Evolutionary conservation across 1,284 basidiomycete species (phyloP), one percentile per base, ranked within the genome.

Genomic region (Pseudozyma tsukubaensis): DNA sequence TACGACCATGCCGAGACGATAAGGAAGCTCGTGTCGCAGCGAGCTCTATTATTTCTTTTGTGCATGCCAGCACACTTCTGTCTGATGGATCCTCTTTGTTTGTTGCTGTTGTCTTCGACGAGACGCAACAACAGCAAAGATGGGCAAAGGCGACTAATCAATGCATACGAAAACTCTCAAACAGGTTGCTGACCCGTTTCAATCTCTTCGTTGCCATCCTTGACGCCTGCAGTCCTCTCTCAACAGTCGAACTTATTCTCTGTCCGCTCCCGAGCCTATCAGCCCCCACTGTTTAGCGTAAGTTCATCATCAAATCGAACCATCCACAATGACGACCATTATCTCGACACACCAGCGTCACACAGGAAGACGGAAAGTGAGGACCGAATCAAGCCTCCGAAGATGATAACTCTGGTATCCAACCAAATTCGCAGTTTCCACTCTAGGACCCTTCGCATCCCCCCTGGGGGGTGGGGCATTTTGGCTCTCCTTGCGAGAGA

Each of bases 361-460:
- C 24, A 29, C 24, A 29, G 24, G 24, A 29, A 29, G 24, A 29
- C 24, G 24, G 24, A 24, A 14, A 34, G 40, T 29, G 47, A 34
- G 14, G 13, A 49, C 18, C 52, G 29, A 35, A 39, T 42, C 52
- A 54, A 54, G 66, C 55, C 80, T 78, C 79, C 79, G 64, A 77
- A 53, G 82, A 84, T 84, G 82, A 84, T 75, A 83, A 62, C 39
- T 74, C 66, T 84, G 82, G 82, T 84, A 83, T 84, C 82, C 82
- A 84, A 75, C 81, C 81, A 83, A 82, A 81, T 84, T 84, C 82
- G 82, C 82, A 84, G 82, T 84, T 84, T 84, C 82, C 81, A 83
- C 82, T 84, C 82, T 83, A 84, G 73, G 69, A 66, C 78, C 81
- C 79, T 61, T 29, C 42, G 78, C 78, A 80, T 67, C 76, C 71